phyloP scores from a whole-genome alignment of 495 filamentous ascomycete species.

The Mycothermus thermophilus region DNA sequence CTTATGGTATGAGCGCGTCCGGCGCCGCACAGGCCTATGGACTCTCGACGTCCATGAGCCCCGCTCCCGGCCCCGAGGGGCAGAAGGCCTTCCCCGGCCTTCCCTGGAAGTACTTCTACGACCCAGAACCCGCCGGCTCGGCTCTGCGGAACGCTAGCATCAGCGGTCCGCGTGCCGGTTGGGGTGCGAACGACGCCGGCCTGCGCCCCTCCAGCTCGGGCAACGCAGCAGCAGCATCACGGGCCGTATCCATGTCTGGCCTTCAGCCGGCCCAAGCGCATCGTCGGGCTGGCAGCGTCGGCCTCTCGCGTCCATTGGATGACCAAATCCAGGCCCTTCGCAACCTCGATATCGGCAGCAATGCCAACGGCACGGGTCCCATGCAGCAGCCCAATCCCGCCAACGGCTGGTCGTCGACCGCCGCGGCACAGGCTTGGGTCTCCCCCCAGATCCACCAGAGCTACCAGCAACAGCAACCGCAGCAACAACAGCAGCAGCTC shows the following conservation, averaged over 20 bases:
- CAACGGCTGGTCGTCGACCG: too few relatives aligned
- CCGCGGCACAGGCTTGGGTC: too few relatives aligned
- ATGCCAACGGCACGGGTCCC: too few relatives aligned
- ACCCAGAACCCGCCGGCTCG: conserved; percentile 16
- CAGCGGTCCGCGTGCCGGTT: not conserved
- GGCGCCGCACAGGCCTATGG: conserved; percentile 25
- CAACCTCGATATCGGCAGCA: too few relatives aligned
- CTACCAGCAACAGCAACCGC: too few relatives aligned
- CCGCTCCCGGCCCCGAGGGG: conserved; percentile 23
- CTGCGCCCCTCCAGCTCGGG: conserved; percentile 12
- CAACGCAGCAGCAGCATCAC: conserved; percentile 1
- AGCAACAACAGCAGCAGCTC: not conserved
- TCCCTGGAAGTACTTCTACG: conserved; percentile 32
- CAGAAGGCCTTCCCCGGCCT: conserved; percentile 27
- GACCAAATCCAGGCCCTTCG: too few relatives aligned
- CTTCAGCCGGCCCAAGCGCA: conserved; percentile 6
- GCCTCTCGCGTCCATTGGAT: not conserved
- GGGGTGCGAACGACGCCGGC: conserved; percentile 2
- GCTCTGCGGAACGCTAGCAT: conserved; percentile 1
- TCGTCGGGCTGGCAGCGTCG: not conserved
- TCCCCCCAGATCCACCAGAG: too few relatives aligned
- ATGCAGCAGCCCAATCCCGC: too few relatives aligned
- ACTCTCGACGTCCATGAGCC: conserved; percentile 12
- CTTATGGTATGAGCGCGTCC: conserved; percentile 29
- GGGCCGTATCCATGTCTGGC: not conserved